Evolutionary conservation across 1,284 basidiomycete species (phyloP).

Genomic region (Rhizopogon hawkerae): DNA sequence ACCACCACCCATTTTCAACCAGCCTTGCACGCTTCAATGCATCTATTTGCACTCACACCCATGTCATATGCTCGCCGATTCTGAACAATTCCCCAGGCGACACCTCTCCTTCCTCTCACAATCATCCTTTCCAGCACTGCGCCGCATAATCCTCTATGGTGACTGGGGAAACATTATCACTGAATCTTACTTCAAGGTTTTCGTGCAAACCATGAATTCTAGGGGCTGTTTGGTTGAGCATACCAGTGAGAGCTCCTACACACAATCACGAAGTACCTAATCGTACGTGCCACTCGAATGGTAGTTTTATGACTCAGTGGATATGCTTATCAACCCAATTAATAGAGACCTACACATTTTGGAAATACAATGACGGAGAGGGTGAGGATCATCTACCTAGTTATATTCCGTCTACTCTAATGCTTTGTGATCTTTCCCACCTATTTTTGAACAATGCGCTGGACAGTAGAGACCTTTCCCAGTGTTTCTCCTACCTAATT

Average conservation of each 20-base stretch:
- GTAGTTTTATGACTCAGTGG: background rate
- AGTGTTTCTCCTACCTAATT: background rate
- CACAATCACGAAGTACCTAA: background rate
- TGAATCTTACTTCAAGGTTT: constrained; percentile 27
- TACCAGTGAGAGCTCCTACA: constrained; percentile 7
- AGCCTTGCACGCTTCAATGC: constrained; percentile 30
- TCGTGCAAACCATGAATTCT: constrained; percentile 11
- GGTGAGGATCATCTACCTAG: too few relatives aligned
- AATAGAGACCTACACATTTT: background rate
- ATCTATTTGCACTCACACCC: constrained; percentile 44
- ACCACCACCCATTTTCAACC: constrained; percentile 24
- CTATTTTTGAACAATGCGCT: background rate
- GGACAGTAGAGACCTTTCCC: too few relatives aligned
- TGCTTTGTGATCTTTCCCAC: background rate
- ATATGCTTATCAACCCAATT: background rate
- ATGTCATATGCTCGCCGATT: constrained; percentile 31
- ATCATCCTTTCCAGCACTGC: constrained; percentile 32
- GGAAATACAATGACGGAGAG: background rate
- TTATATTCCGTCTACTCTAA: too few relatives aligned
- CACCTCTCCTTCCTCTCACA: constrained; percentile 39
- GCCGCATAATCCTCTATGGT: constrained; percentile 38
- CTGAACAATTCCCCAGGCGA: constrained; percentile 36
- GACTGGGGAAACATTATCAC: constrained; percentile 35
- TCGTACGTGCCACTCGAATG: constrained; percentile 7
- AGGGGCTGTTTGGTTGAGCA: constrained; percentile 17